Percentiles rank a stretch among this genome's conserved stretches.
Conservation (phyloP, 176 grass and related monocot genomes). For the Aechmea fasciata region DNA sequence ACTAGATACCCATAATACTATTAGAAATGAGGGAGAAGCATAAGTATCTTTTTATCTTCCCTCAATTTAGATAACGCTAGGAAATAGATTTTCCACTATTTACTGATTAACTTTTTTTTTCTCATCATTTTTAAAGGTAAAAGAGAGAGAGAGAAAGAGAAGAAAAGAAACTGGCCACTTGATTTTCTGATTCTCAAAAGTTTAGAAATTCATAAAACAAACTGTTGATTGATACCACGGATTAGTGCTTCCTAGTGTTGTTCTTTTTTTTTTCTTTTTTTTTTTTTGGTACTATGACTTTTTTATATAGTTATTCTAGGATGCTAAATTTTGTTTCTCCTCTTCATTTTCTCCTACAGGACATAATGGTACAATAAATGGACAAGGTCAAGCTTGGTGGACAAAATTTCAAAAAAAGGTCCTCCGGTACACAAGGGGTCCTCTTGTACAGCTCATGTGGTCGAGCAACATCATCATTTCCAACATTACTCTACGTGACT, state of each 20-base stretch:
- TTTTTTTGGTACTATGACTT: background rate
- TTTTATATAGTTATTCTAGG: background rate
- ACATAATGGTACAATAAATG: constrained; percentile 90
- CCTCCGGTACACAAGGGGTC: constrained; percentile 84
- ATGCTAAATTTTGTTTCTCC: constrained; percentile 2
- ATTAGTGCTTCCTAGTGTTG: background rate
- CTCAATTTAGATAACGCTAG: too few relatives aligned
- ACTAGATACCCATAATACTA: too few relatives aligned
- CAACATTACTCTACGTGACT: constrained; percentile 68
- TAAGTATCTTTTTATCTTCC: too few relatives aligned
- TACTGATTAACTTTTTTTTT: too few relatives aligned
- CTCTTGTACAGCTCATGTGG: constrained; percentile 91
- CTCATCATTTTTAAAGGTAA: too few relatives aligned
- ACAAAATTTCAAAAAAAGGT: constrained; percentile 71
- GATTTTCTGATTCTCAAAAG: background rate
- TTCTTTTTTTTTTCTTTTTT: background rate
- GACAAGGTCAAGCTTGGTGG: constrained; percentile 91
- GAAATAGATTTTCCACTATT: too few relatives aligned
- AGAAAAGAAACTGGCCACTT: background rate
- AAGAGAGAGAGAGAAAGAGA: background rate
- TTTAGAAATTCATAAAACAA: background rate
- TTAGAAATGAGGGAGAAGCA: too few relatives aligned
- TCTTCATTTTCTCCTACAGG: constrained; percentile 41
- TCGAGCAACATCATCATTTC: constrained; percentile 82
- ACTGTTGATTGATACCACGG: background rate